Conservation (phyloP, 345 rosid species). For the Citrus sp. region DNA sequence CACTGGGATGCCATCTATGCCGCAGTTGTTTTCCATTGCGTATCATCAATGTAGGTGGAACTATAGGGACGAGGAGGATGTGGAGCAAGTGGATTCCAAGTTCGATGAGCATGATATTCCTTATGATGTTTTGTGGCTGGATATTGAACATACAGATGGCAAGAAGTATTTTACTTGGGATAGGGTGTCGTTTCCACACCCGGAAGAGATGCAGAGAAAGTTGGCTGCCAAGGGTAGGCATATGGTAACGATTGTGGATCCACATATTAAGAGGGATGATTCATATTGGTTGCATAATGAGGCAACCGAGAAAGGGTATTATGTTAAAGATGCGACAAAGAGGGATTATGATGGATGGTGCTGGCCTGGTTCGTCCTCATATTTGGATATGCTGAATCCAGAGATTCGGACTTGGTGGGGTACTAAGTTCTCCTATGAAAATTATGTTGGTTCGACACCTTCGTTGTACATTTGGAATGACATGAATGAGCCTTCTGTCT, state of each 20-base stretch:
- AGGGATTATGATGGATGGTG: slow-evolving; percentile 99
- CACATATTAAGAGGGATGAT: slow-evolving; percentile 94
- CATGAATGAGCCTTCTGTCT: slow-evolving; percentile 99
- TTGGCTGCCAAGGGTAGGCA: slow-evolving; percentile 88
- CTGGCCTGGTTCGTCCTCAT: slow-evolving; percentile 99
- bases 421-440: slow-evolving; percentile 66
- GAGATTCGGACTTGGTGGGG: slow-evolving; percentile 95
- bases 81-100: slow-evolving; percentile 83
- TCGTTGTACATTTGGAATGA: slow-evolving; percentile 96
- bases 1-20: slow-evolving; percentile 89
- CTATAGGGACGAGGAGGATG: slow-evolving; percentile 98
- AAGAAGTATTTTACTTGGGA: slow-evolving; percentile 98
- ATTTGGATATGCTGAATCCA: slow-evolving; percentile 75
- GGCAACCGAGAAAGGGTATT: slow-evolving; percentile 77
- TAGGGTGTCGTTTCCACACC: slow-evolving; percentile 68
- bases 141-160: slow-evolving; percentile 95
- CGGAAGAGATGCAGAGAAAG: slow-evolving; percentile 89
- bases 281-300: slow-evolving; percentile 75
- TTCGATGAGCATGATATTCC: slow-evolving; percentile 98
- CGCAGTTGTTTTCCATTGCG: slow-evolving; percentile 79
- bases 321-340: slow-evolving; percentile 81
- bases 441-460: slow-evolving; percentile 85
- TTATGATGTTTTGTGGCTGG: slow-evolving; percentile 97
- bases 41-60: slow-evolving; percentile 99
- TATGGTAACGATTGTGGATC: slow-evolving; percentile 98